These are phyloP conservation scores for Cystofilobasidium ferigula DNA, from an alignment of 768 basidiomycete genomes.

Conservation along the genomic window DNA sequence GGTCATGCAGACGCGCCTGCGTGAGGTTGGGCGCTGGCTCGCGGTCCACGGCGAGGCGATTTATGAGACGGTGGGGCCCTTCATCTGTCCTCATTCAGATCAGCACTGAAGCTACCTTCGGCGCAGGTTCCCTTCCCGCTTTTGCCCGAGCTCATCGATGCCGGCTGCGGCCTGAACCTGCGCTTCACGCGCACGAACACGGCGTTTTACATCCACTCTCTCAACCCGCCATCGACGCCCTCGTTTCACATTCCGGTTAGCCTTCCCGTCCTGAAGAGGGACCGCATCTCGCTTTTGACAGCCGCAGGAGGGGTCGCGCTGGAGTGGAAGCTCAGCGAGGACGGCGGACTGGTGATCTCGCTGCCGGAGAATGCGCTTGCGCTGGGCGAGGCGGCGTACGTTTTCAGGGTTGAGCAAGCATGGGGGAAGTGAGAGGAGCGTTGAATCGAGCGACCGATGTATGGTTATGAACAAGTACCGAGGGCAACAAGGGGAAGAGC, in stretches of 20 bases:
- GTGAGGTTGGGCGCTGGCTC: conserved; percentile 49
- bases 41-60: conserved; percentile 47
- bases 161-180: conserved; percentile 40
- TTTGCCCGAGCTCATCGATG: conserved; percentile 34
- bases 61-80: conserved; percentile 45
- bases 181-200: conserved; percentile 47
- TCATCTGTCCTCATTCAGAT: neutral
- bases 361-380: conserved; percentile 23
- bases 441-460: no score
- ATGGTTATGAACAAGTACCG: no score
- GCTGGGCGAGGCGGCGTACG: conserved; percentile 27
- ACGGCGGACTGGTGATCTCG: conserved; percentile 27
- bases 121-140: conserved; percentile 13
- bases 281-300: conserved; percentile 43
- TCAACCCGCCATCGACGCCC: conserved; percentile 39
- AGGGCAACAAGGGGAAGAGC: no score
- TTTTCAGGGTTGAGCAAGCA: no score
- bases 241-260: conserved; percentile 40
- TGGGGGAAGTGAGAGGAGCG: no score
- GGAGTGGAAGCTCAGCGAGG: conserved; percentile 33
- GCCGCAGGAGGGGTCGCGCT: conserved; percentile 33
- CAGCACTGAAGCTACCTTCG: neutral
- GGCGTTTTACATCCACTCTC: conserved; percentile 48
- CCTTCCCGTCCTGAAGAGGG: conserved; percentile 44
- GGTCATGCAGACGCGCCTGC: conserved; percentile 45